Base-by-base conservation (phyloP, 352 stramenopile species). In the Pythium biforme region DNA sequence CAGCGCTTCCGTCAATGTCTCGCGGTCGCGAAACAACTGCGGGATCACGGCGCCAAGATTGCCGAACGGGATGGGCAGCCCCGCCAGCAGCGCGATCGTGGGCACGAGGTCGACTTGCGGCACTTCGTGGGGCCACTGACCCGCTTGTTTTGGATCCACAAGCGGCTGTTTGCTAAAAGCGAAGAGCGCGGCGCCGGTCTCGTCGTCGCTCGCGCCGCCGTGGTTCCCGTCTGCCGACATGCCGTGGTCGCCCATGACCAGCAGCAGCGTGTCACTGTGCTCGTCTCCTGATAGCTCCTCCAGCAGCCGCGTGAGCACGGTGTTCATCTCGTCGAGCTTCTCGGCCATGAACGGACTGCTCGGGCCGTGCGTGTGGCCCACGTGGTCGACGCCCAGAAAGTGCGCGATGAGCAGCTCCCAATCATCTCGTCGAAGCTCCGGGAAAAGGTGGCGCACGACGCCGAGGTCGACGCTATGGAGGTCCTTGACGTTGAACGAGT, bases 221-320 rank as follows among this genome's bases (percentile, higher is more conserved):
- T 99, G 97, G 73, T 99, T 99, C 27, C 97, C 97, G 69, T 98
- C 95, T 41, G 96, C 88, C 4, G 97, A 99, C 97, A 99, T 99
- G 50, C 97, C 97, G 75, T 99, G 97, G 77, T 99, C 97, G 26
- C 97, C 97, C 55, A 99, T 88, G 17, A 99, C 89, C 12, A 98
- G 82, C 23, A 98, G 75, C 20, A 98, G 68, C 14, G 86, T 87
- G 52, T 94, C 84, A 9, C 88, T 83, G 19, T 74, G 39, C 25
- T 29, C 7, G 11, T 17, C 26, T 11, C 70, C 70, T 2, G 37
- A 22, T 4, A 97, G 74, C 12, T 76, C 74, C 7, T 82, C 53
- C 2, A 98, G 39, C 25, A 98, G 72, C 4, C 74, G 68, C 12
- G 67, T 59, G n/a, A 99, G 75, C 33, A 97, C 77, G 4, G 65